Percentiles rank a stretch among this genome's conserved stretches.
Evolutionary conservation across 2,329 filamentous ascomycete species (phyloP).

Genomic region (Neurospora sp.): DNA sequence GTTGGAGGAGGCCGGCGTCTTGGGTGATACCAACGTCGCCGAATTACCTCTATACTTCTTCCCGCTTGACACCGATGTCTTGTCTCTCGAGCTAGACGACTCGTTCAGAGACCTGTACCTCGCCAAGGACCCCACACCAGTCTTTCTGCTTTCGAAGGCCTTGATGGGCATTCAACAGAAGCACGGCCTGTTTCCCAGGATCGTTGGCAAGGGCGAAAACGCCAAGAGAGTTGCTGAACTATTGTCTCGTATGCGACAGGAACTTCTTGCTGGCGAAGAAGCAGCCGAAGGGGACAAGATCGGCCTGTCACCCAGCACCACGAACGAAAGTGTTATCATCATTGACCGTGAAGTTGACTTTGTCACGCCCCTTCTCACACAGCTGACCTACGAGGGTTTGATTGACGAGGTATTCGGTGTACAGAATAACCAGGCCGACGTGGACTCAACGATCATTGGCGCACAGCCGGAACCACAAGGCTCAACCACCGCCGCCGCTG

Average conservation of each 20-base stretch:
- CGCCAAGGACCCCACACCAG: conserved; percentile 81
- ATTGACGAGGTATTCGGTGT: conserved; percentile 92
- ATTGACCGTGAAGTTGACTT: conserved; percentile 94
- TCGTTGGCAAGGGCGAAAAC: conserved; percentile 92
- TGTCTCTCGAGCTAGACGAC: conserved; percentile 84
- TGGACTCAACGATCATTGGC: conserved; percentile 83
- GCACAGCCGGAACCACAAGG: conserved; percentile 41
- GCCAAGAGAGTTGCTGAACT: conserved; percentile 82
- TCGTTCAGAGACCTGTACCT: conserved; percentile 82
- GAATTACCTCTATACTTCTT: conserved; percentile 87
- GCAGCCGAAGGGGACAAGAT: conserved; percentile 49
- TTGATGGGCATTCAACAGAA: conserved; percentile 90
- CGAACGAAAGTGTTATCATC: conserved; percentile 83
- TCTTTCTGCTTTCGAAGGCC: conserved; percentile 79
- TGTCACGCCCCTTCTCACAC: conserved; percentile 82
- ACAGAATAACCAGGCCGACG: conserved; percentile 82
- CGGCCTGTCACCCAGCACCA: conserved; percentile 73
- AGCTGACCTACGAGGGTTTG: conserved; percentile 91
- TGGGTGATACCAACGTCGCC: conserved; percentile 82
- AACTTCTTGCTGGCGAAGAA: conserved; percentile 72
- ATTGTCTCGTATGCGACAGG: conserved; percentile 82
- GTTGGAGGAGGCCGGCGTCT: conserved; percentile 82
- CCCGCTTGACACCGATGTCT: conserved; percentile 78
- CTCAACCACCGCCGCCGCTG: conserved; percentile 44
- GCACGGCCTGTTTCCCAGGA: conserved; percentile 87